phyloP scores from a whole-genome alignment of 1,139 yeast species.

The Protomyces inouyei region DNA sequence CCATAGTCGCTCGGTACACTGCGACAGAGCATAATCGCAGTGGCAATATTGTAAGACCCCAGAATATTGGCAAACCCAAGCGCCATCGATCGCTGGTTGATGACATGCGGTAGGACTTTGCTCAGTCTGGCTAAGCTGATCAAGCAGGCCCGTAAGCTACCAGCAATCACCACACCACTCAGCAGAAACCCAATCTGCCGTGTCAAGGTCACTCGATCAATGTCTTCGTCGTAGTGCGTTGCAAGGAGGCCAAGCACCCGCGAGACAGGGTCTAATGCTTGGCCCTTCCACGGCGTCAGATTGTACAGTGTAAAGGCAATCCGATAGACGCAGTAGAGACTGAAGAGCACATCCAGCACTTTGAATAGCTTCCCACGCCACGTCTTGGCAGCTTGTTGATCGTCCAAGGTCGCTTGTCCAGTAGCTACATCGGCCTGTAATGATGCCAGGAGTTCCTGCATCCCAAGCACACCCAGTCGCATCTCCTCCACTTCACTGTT shows the following conservation, averaged over 20 bases:
- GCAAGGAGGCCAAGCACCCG: conserved; percentile 33
- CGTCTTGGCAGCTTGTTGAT: conserved; percentile 38
- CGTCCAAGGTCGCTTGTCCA: conserved; percentile 34
- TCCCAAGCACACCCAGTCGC: conserved; percentile 42
- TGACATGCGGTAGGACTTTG: conserved; percentile 36
- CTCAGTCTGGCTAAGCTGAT: conserved; percentile 38
- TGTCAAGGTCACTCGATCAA: conserved; percentile 52
- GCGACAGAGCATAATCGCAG: conserved; percentile 69
- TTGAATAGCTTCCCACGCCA: conserved; percentile 37
- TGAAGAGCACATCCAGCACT: conserved; percentile 43
- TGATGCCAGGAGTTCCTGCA: conserved; percentile 35
- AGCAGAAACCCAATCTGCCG: conserved; percentile 60
- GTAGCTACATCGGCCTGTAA: conserved; percentile 39
- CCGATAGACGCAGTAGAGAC: conserved; percentile 62
- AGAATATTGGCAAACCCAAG: conserved; percentile 62
- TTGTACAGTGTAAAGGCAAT: conserved; percentile 46
- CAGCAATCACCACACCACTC: conserved; percentile 60
- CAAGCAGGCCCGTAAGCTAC: conserved; percentile 48
- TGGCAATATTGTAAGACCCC: conserved; percentile 75
- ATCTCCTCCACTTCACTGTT: conserved; percentile 29
- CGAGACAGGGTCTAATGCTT: conserved; percentile 33
- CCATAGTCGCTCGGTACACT: conserved; percentile 61
- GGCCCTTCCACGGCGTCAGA: conserved; percentile 35
- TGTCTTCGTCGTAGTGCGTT: conserved; percentile 50
- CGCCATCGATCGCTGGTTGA: conserved; percentile 35